Conservation (phyloP, 1,139 yeast species). For the Arxiozyma slooffiae region DNA sequence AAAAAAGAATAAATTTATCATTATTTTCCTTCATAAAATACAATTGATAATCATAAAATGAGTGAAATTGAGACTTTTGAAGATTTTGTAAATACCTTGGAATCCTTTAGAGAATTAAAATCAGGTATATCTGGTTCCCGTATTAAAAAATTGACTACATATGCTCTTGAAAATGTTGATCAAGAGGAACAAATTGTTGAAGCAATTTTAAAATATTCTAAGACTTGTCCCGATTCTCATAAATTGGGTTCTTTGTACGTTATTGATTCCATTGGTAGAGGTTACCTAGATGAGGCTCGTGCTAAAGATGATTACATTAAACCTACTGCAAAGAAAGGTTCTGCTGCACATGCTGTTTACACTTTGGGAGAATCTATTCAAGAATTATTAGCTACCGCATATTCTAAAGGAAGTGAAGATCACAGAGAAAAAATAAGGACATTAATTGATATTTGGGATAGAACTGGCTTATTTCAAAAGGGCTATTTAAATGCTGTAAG, state of each 20-base stretch:
- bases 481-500: slow-evolving; percentile 47
- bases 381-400: slow-evolving; percentile 49
- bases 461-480: slow-evolving; percentile 66
- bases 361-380: slow-evolving; percentile 51
- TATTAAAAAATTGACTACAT: slow-evolving; percentile 71
- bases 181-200: slow-evolving; percentile 27
- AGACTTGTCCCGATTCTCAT: slow-evolving; percentile 66
- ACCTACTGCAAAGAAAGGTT: slow-evolving; percentile 51
- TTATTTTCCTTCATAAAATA: neutral
- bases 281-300: slow-evolving; percentile 66
- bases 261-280: slow-evolving; percentile 85
- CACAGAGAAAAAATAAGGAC: slow-evolving; percentile 67
- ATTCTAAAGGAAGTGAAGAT: slow-evolving; percentile 41
- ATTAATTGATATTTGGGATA: slow-evolving; percentile 86
- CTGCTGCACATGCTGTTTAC: slow-evolving; percentile 64
- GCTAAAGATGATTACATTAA: slow-evolving; percentile 40
- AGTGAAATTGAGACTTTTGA: slow-evolving; percentile 29
- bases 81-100: slow-evolving; percentile 60
- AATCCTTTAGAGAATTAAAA: slow-evolving; percentile 65
- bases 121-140: slow-evolving; percentile 95
- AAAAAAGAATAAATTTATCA: neutral
- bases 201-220: slow-evolving; percentile 44
- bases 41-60: neutral
- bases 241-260: slow-evolving; percentile 87
- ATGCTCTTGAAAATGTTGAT: slow-evolving; percentile 62